phyloP scores from a whole-genome alignment of 192 early-diverging fungal species.

The Linnemannia exigua region DNA sequence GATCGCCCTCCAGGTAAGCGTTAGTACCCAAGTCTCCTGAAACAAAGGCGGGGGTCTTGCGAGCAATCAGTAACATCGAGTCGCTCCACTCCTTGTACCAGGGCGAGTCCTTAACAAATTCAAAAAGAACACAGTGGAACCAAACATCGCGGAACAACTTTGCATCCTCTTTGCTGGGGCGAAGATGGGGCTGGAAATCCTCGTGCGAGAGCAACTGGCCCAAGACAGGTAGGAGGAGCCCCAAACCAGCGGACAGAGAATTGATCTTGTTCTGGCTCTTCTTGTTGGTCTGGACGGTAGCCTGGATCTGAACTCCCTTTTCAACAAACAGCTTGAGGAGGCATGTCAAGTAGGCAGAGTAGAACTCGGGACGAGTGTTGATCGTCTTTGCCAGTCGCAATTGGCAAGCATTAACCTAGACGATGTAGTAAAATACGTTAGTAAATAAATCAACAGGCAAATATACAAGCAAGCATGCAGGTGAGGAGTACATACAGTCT shows the following conservation, averaged over 20 bases:
- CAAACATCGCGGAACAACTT: constrained; percentile 90
- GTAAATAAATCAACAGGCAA: not conserved
- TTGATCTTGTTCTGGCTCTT: constrained; percentile 61
- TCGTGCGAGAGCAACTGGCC: constrained; percentile 69
- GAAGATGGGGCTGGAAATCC: constrained; percentile 70
- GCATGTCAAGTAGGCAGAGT: constrained; percentile 63
- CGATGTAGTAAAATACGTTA: not conserved
- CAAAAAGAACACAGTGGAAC: constrained; percentile 88
- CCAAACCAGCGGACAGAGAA: constrained; percentile 63
- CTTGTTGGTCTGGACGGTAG: constrained; percentile 55
- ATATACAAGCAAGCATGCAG: not conserved
- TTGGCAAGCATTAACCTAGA: constrained; percentile 62
- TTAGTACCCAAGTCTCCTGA: constrained; percentile 69
- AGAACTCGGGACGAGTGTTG: constrained; percentile 67
- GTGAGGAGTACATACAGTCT: constrained; percentile 57
- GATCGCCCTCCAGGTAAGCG: constrained; percentile 89
- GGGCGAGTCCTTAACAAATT: constrained; percentile 78
- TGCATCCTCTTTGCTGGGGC: constrained; percentile 72
- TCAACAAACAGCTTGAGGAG: constrained; percentile 72
- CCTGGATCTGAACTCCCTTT: constrained; percentile 71
- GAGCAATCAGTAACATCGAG: constrained; percentile 80
- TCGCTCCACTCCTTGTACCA: constrained; percentile 85
- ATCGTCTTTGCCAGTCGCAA: constrained; percentile 64
- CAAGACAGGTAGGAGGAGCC: constrained; percentile 73
- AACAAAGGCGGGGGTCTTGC: constrained; percentile 87